Evolutionary conservation across 2,329 filamentous ascomycete species (phyloP), one percentile per base, ranked within the genome.

Genomic region (Tolypocladium amazonense): DNA sequence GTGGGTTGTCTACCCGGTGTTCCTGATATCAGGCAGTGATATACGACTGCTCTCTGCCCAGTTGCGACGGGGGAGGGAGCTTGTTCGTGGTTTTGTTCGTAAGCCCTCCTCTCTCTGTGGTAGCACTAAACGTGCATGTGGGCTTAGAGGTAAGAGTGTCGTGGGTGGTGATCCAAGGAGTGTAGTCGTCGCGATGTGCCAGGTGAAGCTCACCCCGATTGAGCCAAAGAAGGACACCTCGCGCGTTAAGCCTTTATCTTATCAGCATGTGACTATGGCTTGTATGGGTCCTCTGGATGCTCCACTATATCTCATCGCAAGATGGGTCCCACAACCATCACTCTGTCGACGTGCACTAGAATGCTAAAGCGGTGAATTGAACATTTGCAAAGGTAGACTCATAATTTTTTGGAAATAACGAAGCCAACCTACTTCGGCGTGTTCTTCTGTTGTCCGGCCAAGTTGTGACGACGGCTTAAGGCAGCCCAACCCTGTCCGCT

Each of bases 251-350:
- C 57, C 62, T 66, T 70, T 72, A 73, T 74, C 72, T 74, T 72
- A 74, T 73, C 72, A 45, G 62, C 72, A 73, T 70, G 68, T 73
- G 71, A 73, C 68, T 63, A 62, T 61, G 30, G 30, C 30, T 33
- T 33, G 30, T 8, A 4, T 4, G 65, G 64, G 59, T 59, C 50
- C 2, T 1, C 25, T 3, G 3, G n/a, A 4, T 53, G 45, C 38
- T 27, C 50, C 25, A 59, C 43, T 39, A 14, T 15, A 18, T n/a
- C n/a, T n/a, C n/a, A n/a, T n/a, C n/a, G n/a, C n/a, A n/a, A 1
- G 14, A 43, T 20, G 15, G 15, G 39, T 9, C 20, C 20, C 39
- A 43, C 18, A 12, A 20, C 52, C 54, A 59, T 27, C 35, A 50
- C 12, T 11, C 30, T 4, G 15, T 30, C 45, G 18, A 11, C 25